These are phyloP conservation scores for Earliella scabrosa DNA, from an alignment of 1,284 basidiomycete species.

Conservation along the genomic window DNA sequence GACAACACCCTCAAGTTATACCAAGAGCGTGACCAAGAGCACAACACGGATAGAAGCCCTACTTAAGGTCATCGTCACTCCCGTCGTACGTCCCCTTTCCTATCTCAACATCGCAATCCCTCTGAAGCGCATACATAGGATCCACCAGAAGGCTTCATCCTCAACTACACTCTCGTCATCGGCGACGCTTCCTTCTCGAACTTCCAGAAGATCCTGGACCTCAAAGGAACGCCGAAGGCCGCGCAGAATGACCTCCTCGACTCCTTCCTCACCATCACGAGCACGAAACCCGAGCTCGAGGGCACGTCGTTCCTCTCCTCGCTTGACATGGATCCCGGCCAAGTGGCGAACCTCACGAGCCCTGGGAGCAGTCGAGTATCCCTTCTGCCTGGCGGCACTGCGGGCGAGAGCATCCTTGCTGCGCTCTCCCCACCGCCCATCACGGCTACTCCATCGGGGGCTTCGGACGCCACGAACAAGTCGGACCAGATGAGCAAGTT, in stretches of 20 bases:
- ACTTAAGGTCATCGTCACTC: slow-evolving; percentile 92
- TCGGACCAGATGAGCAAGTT: slow-evolving; percentile 60
- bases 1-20: slow-evolving; percentile 58
- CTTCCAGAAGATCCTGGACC: slow-evolving; percentile 98
- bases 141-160: slow-evolving; percentile 90
- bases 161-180: slow-evolving; percentile 92
- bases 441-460: slow-evolving; percentile 55
- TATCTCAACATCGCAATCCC: background rate
- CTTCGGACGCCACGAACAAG: slow-evolving; percentile 43
- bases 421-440: slow-evolving; percentile 62
- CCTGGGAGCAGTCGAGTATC: slow-evolving; percentile 62
- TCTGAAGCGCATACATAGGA: slow-evolving; percentile 52
- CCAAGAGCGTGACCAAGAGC: slow-evolving; percentile 79
- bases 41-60: slow-evolving; percentile 86
- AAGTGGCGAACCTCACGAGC: slow-evolving; percentile 53
- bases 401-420: slow-evolving; percentile 57
- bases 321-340: slow-evolving; percentile 90
- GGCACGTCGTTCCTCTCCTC: slow-evolving; percentile 89
- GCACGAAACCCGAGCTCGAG: slow-evolving; percentile 84
- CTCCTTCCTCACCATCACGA: slow-evolving; percentile 89
- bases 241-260: slow-evolving; percentile 92
- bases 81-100: slow-evolving; percentile 60
- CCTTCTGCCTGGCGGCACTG: slow-evolving; percentile 40
- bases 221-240: slow-evolving; percentile 88
- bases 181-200: slow-evolving; percentile 93